A percentile compares a stretch with the other conserved stretches of the same genome.
These are phyloP conservation scores for Phyllachora maydis DNA, from an alignment of 2,329 filamentous ascomycete species.

Conservation along the genomic window DNA sequence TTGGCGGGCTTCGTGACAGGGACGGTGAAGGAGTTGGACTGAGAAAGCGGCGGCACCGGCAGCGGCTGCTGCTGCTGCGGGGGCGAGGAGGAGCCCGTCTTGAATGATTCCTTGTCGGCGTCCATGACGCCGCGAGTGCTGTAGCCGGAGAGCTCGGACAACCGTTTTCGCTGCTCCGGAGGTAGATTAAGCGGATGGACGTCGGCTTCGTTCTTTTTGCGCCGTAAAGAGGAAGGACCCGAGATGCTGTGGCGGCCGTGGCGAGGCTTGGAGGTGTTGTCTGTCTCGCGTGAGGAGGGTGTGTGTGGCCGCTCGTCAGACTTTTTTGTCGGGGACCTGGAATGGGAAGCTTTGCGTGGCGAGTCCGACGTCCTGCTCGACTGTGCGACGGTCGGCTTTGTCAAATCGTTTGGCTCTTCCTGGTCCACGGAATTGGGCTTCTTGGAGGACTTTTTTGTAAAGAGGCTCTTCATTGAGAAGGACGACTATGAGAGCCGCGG, in stretches of 20 bases:
- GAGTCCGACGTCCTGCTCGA: constrained; percentile 12
- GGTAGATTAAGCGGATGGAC: constrained; percentile 79
- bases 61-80: constrained; percentile 23
- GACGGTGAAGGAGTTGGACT: constrained; percentile 22
- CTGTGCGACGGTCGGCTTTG: constrained; percentile 3
- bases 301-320: constrained; percentile 11
- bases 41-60: constrained; percentile 13
- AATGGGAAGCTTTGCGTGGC: constrained; percentile 7
- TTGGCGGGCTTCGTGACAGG: constrained; percentile 23
- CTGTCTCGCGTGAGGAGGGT: constrained; percentile 8
- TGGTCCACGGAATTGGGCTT: constrained; percentile 16
- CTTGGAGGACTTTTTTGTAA: constrained; percentile 23
- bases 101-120: constrained; percentile 44
- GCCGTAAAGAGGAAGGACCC: constrained; percentile 19
- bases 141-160: constrained; percentile 46
- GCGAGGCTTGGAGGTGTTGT: constrained; percentile 20
- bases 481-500: constrained; percentile 2
- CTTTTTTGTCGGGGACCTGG: constrained; percentile 14
- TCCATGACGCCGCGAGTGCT: constrained; percentile 52
- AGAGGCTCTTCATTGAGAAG: constrained; percentile 26
- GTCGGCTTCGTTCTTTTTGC: constrained; percentile 40
- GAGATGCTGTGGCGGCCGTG: constrained; percentile 25
- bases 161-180: constrained; percentile 66
- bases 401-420: constrained; percentile 13
- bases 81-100: constrained; percentile 26